Evolutionary conservation across 805 yeast species (phyloP), one percentile per base, ranked within the genome.

Genomic region (Pichia eremophila): DNA sequence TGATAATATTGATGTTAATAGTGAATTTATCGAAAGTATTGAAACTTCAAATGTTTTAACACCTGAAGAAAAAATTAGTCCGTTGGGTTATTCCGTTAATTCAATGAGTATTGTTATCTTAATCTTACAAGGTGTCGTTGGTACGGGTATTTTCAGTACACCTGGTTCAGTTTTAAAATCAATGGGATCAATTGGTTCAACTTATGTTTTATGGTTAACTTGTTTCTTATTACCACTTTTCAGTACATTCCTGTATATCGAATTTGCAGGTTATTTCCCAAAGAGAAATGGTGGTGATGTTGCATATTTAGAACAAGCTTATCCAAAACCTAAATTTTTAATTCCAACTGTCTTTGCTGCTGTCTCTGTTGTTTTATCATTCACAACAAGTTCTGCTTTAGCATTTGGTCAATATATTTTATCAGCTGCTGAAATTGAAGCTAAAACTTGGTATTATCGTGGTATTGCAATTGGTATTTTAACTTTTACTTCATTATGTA

Each of bases 371-470:
- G 74, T 84, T 57, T 69, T 86, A 43, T 93, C 93, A 36, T 86
- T 90, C 87, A 90, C 95, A 22, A 80, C 93, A 11, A 86, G 90
- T 63, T 84, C 85, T 63, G 81, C 90, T 19, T 78, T 84, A 44
- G 86, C 84, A 35, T 83, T 83, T 53, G 95, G 95, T 31, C 83
- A 82, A 59, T 85, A 83, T 66, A 72, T 86, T 51, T 70, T 85
- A 50, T 77, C 75, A 39, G 95, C 95, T 11, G 89, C 90, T 8
- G 82, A 78, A 39, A 73, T 69, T 17, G 83, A 79, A 50, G 72
- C 77, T 9, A 79, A 83, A 12, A 74, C 80, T 55, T 86, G 95
- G 95, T 79, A 80, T 57, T 81, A 83, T 54, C 73, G 91, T 59
- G 89, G 80, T 39, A 75, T 86, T 55, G 95, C 90, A 54, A 68